phyloP scores from a whole-genome alignment of 371 early-diverging fungal species.

The Rhizoclosmatium hyalinum region DNA sequence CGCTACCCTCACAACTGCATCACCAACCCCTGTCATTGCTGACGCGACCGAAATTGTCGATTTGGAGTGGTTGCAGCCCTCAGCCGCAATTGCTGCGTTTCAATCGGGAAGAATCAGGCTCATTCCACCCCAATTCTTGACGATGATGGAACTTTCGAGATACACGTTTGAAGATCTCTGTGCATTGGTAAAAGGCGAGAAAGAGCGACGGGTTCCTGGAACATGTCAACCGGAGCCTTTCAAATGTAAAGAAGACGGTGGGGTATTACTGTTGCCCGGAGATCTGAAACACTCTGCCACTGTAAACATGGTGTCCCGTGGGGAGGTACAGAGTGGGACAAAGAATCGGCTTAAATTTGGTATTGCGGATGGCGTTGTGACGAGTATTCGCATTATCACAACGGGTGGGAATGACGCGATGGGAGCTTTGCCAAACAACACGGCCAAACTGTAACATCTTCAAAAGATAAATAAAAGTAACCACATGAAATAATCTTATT shows the following conservation, averaged over 20 bases:
- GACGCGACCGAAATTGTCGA: conserved; percentile 71
- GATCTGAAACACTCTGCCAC: conserved; percentile 16
- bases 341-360: conserved; percentile 15
- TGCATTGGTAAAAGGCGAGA: not conserved
- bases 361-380: not conserved
- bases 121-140: conserved; percentile 39
- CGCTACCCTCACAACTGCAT: conserved; percentile 53
- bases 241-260: conserved; percentile 17
- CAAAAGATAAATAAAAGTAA: not conserved
- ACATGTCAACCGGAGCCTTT: conserved; percentile 19
- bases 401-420: conserved; percentile 20
- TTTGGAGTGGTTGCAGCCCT: conserved; percentile 75
- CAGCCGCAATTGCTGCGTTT: conserved; percentile 61
- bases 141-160: conserved; percentile 19
- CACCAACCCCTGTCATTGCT: conserved; percentile 21
- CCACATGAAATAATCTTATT: not conserved
- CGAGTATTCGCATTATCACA: not conserved
- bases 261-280: conserved; percentile 20
- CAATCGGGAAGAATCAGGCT: conserved; percentile 14
- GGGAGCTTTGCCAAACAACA: not conserved
- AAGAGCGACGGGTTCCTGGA: not conserved
- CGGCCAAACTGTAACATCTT: not conserved
- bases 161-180: conserved; percentile 14
- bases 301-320: no score
- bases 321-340: not conserved